Evolutionary conservation across 768 basidiomycete genomes (phyloP), one percentile per base, ranked within the genome.

Genomic region (Grammothele lineata): DNA sequence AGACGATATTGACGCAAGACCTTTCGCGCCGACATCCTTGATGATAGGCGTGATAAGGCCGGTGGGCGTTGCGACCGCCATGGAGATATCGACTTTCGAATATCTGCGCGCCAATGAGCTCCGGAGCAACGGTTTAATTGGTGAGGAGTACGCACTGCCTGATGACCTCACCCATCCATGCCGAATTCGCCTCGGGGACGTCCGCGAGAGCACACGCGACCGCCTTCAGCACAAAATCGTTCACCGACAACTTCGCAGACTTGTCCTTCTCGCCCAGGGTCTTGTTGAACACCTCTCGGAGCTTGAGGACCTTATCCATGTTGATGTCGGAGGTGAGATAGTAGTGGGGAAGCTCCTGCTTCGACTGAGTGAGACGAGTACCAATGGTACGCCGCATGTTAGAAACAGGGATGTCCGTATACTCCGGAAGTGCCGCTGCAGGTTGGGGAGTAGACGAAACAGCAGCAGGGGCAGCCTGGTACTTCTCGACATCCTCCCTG

Each of bases 21-120:
- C 96, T 68, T 97, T 96, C 33, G 83, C 73, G 37, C 92, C 92
- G 45, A 80, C 94, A 64, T 98, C 87, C 71, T 87, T 93, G 58
- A 99, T 74, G 61, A 99, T 99, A 32, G 96, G 96, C 0, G 96
- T 99, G 64, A 99, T 98, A 47, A 99, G 78, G 47, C 96, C 96
- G 44, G 78, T 85, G 21, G 95, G 90, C 14, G 96, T 99, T 22
- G 96, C 91, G 50, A 99, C 96, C 48, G 96, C 96, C 50, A 99
- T 77, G 45, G 87, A 96, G 58, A 99, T 95, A 66, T 99, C 96
- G 47, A 90, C 92, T 64, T 93, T 95, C 67, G 92, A 88, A 75
- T 95, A 98, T 58, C 93, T 87, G 57, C 45, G 21, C 21, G 42
- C 26, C 33, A 50, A 48, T 23, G 7, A 36, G 35, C 6, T n/a